phyloP scores from a whole-genome alignment of 768 basidiomycete genomes.

The Podaxis sp. region DNA sequence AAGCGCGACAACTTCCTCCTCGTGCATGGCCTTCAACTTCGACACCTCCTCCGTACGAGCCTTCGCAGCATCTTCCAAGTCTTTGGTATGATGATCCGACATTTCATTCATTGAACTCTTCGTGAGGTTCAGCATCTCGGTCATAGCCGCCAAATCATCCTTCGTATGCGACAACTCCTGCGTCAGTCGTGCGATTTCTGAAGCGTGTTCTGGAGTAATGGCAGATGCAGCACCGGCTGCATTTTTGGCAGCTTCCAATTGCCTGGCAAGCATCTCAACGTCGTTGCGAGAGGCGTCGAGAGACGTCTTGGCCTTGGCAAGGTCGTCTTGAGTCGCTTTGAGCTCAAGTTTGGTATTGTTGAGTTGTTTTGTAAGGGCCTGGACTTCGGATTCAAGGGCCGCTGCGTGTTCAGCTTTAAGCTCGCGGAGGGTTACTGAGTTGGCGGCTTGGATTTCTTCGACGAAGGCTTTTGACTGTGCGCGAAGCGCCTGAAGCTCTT shows the following conservation, averaged over 20 bases:
- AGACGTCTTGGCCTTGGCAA: constrained; percentile 66
- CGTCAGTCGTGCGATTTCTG: constrained; percentile 50
- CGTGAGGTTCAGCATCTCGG: constrained; percentile 62
- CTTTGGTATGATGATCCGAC: constrained; percentile 61
- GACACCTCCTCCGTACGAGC: constrained; percentile 67
- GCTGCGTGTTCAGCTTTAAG: constrained; percentile 63
- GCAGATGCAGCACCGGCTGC: constrained; percentile 35
- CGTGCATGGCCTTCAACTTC: constrained; percentile 53
- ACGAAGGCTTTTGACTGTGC: constrained; percentile 60
- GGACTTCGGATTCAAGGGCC: constrained; percentile 52
- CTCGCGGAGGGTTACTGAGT: constrained; percentile 54
- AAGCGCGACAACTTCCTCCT: constrained; percentile 54
- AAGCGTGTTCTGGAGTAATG: constrained; percentile 42
- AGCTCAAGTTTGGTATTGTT: constrained; percentile 62
- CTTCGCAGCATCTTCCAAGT: constrained; percentile 73
- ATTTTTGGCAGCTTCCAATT: constrained; percentile 60
- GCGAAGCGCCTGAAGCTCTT: constrained; percentile 70
- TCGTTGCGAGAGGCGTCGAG: constrained; percentile 51
- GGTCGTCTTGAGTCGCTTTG: constrained; percentile 82
- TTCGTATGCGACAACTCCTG: constrained; percentile 59
- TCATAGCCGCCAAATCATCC: constrained; percentile 63
- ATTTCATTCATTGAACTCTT: constrained; percentile 69
- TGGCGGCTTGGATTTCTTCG: constrained; percentile 62
- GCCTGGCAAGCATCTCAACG: constrained; percentile 49
- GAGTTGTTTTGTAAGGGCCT: constrained; percentile 59